A percentile compares a stretch with the other conserved stretches of the same genome.
Evolutionary conservation across 805 yeast genomes (phyloP).

Genomic region (Nakazawaea ernobii): DNA sequence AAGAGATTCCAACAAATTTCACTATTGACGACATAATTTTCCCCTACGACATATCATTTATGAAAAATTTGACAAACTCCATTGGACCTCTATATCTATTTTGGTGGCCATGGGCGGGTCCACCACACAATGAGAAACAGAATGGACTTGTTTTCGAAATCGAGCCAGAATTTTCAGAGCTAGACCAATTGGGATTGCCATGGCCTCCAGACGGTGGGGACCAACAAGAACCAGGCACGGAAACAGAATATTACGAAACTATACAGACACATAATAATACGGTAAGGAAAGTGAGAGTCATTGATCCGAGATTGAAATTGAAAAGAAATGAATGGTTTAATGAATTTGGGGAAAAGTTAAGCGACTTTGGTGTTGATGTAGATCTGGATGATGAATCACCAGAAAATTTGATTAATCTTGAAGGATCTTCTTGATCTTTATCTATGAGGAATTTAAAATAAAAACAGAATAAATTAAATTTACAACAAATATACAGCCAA

Average conservation of each 20-base stretch:
- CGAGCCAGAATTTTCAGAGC: slow-evolving; percentile 42
- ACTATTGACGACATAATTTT: slow-evolving; percentile 65
- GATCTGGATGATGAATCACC: slow-evolving; percentile 44
- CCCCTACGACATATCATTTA: slow-evolving; percentile 74
- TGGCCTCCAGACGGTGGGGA: slow-evolving; percentile 92
- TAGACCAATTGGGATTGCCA: slow-evolving; percentile 62
- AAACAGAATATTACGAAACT: slow-evolving; percentile 12
- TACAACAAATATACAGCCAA: too few species aligned
- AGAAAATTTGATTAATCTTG: neutral
- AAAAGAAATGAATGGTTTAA: slow-evolving; percentile 58
- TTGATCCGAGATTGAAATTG: slow-evolving; percentile 30
- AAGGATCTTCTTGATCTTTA: too few species aligned
- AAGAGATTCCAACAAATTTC: slow-evolving; percentile 23
- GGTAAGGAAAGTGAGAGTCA: neutral
- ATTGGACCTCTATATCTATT: slow-evolving; percentile 64
- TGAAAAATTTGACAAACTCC: slow-evolving; percentile 43
- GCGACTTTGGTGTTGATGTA: slow-evolving; percentile 84
- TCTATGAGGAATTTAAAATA: too few species aligned
- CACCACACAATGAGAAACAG: slow-evolving; percentile 51
- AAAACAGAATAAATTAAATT: too few species aligned
- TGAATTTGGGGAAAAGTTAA: slow-evolving; percentile 75
- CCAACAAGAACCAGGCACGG: slow-evolving; percentile 17
- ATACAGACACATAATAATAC: slow-evolving; percentile 3
- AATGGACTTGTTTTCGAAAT: slow-evolving; percentile 55
- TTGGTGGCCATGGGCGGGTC: slow-evolving; percentile 67